These are phyloP conservation scores for Vinca minor DNA, from an alignment of 257 asterid species.

Conservation along the genomic window DNA sequence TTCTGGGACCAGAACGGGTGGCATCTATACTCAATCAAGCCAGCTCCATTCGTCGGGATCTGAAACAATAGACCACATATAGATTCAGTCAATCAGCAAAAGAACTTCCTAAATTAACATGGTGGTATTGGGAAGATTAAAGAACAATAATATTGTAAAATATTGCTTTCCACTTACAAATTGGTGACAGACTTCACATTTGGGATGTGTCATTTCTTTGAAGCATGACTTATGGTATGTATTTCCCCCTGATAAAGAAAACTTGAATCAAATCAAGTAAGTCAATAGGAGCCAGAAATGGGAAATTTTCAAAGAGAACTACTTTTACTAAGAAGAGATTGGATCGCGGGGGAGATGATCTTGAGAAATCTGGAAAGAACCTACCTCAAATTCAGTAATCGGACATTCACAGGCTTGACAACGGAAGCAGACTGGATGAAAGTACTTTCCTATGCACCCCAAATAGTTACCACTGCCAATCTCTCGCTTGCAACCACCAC, in stretches of 20 bases:
- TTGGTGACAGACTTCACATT: conserved; percentile 92
- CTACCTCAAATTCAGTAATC: conserved; percentile 84
- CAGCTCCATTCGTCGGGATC: conserved; percentile 78
- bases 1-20: conserved; percentile 94
- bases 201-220: conserved; percentile 92
- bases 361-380: too few relatives aligned
- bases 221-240: conserved; percentile 86
- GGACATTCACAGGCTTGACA: conserved; percentile 69
- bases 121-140: too few relatives aligned
- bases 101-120: too few relatives aligned
- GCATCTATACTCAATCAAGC: conserved; percentile 94
- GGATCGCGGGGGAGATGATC: not conserved
- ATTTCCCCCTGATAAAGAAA: conserved; percentile 78
- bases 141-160: too few relatives aligned
- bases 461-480: conserved; percentile 72
- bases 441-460: conserved; percentile 89
- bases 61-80: conserved; percentile 19
- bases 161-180: conserved; percentile 63
- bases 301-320: conserved; percentile 1
- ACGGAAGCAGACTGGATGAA: conserved; percentile 84
- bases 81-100: too few relatives aligned
- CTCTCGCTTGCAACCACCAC: conserved; percentile 79
- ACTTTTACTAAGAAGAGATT: not conserved
- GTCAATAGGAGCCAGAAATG: conserved; percentile 30
- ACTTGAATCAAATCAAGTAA: conserved; percentile 62